A percentile compares a stretch with the other conserved stretches of the same genome.
phyloP scores from a whole-genome alignment of 306 rosid genomes.

The Boehmeria nivea region DNA sequence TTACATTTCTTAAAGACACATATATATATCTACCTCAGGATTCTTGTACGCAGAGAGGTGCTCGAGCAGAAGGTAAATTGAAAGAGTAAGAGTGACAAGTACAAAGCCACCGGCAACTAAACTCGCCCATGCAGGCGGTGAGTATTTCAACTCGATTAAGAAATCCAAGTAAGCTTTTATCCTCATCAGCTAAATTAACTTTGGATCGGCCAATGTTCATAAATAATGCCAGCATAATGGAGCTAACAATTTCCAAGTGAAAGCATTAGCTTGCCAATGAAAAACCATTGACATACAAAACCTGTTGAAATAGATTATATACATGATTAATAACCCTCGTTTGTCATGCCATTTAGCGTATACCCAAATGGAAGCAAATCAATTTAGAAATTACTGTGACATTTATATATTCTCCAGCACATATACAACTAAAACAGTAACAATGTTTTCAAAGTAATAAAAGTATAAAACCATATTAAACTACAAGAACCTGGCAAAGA shows the following conservation, averaged over 20 bases:
- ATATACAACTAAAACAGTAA: too few species aligned
- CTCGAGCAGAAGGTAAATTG: slow-evolving; percentile 73
- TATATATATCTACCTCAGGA: slow-evolving; percentile 55
- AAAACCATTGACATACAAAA: slow-evolving; percentile 6
- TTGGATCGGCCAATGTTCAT: slow-evolving; percentile 20
- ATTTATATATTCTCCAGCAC: too few species aligned
- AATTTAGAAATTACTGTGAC: too few species aligned
- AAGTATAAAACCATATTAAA: too few species aligned
- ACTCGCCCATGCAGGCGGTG: slow-evolving; percentile 86
- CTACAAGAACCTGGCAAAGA: too few species aligned
- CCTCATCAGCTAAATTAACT: slow-evolving; percentile 36
- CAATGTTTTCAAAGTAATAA: too few species aligned
- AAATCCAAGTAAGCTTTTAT: slow-evolving; percentile 25
- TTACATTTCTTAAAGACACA: not conserved
- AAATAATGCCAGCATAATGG: slow-evolving; percentile 40
- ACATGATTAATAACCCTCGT: too few species aligned
- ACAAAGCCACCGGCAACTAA: slow-evolving; percentile 56
- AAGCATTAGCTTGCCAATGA: slow-evolving; percentile 18
- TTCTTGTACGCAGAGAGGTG: slow-evolving; percentile 96
- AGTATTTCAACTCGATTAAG: slow-evolving; percentile 27
- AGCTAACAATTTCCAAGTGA: slow-evolving; percentile 11
- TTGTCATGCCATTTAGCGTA: too few species aligned
- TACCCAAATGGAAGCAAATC: too few species aligned
- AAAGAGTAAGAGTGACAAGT: slow-evolving; percentile 58
- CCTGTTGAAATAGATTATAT: slow-evolving; percentile 12